These are phyloP conservation scores for Lolium rigidum DNA, from an alignment of 176 grass and related monocot genomes.

Conservation along the genomic window DNA sequence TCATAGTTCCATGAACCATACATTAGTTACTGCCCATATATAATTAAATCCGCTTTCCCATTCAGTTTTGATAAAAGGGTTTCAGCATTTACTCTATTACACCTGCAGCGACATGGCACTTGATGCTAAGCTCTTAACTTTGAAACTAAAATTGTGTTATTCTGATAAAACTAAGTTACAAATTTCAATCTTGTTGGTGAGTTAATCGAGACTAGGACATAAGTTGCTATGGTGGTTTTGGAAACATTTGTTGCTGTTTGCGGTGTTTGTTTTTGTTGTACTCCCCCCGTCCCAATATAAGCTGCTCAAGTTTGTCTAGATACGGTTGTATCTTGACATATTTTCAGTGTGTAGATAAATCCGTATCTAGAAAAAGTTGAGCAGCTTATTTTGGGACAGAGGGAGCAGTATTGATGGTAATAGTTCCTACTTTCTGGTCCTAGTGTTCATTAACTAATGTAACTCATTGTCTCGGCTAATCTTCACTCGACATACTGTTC, in stretches of 20 bases:
- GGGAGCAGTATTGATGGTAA: neutral
- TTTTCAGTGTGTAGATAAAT: too few relatives aligned
- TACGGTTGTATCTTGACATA: too few relatives aligned
- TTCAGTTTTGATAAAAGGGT: conserved; percentile 18
- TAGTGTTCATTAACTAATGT: neutral
- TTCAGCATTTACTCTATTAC: neutral
- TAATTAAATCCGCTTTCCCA: neutral
- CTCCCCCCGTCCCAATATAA: too few relatives aligned
- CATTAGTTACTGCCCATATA: neutral
- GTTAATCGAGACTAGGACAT: neutral
- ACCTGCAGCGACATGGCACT: neutral
- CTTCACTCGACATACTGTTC: neutral
- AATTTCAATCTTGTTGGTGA: conserved; percentile 10
- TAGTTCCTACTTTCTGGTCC: neutral
- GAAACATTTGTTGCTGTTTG: neutral
- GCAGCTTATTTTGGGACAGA: too few relatives aligned
- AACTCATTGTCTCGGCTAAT: neutral
- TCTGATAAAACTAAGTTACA: neutral
- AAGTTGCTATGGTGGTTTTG: neutral
- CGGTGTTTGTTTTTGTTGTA: neutral
- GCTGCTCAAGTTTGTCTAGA: too few relatives aligned
- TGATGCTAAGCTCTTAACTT: conserved; percentile 14
- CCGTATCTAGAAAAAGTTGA: too few relatives aligned
- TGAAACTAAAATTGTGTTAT: neutral
- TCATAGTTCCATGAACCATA: neutral